Conservation (phyloP, 2,329 filamentous ascomycete species). For the Penicillium janthinellum region DNA sequence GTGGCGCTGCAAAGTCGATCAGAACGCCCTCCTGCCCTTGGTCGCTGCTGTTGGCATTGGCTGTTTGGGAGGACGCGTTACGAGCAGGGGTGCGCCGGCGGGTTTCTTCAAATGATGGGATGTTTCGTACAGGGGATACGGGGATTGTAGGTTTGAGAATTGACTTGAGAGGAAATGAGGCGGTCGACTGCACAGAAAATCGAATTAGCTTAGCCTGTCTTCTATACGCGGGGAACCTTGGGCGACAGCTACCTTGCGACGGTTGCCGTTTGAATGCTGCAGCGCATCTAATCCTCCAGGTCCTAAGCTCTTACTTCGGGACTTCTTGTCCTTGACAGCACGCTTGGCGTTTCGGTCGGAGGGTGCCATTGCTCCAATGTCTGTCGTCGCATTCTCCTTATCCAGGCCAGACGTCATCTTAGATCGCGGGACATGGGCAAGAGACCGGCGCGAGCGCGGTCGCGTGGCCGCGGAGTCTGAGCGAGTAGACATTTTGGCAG, state of each 20-base stretch:
- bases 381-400: constrained; percentile 77
- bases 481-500: constrained; percentile 37
- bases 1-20: constrained; percentile 48
- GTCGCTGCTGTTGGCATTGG: constrained; percentile 11
- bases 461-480: constrained; percentile 38
- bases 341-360: constrained; percentile 27
- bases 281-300: constrained; percentile 85
- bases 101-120: constrained; percentile 61
- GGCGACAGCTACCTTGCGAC: constrained; percentile 68
- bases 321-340: constrained; percentile 62
- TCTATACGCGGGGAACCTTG: constrained; percentile 1
- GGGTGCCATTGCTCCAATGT: constrained; percentile 55
- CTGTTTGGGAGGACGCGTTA: constrained; percentile 26
- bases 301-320: constrained; percentile 92
- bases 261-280: constrained; percentile 73
- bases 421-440: constrained; percentile 60
- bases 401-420: constrained; percentile 55
- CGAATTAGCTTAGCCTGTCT: constrained; percentile 7
- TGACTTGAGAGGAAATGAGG: constrained; percentile 57
- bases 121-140: constrained; percentile 64
- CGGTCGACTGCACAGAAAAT: constrained; percentile 40
- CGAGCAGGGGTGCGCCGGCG: constrained; percentile 44
- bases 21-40: constrained; percentile 37
- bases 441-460: constrained; percentile 66
- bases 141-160: constrained; percentile 80